Evolutionary conservation across 208 protist genomes (phyloP).

Genomic region (Leishmania mexicana): DNA sequence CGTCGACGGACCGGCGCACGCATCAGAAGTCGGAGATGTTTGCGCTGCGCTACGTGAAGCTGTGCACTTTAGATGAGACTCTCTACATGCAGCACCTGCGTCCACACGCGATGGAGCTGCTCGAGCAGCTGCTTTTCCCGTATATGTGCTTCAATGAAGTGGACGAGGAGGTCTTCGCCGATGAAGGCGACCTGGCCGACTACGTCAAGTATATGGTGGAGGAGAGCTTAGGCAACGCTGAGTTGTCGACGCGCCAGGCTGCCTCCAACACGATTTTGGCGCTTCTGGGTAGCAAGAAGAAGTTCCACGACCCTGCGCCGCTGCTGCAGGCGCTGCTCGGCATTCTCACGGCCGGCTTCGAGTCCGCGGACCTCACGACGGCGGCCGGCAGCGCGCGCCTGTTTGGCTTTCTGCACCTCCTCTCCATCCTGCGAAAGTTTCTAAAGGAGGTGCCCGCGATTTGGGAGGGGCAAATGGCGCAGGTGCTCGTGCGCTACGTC

Average conservation of each 20-base stretch:
- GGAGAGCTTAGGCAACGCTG: slow-evolving; percentile 67
- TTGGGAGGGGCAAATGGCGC: slow-evolving; percentile 78
- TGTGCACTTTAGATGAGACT: slow-evolving; percentile 66
- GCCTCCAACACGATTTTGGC: slow-evolving; percentile 83
- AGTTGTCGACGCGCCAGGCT: slow-evolving; percentile 71
- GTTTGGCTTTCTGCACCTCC: slow-evolving; percentile 85
- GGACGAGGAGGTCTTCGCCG: slow-evolving; percentile 80
- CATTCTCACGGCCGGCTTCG: slow-evolving; percentile 62
- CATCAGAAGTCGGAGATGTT: slow-evolving; percentile 81
- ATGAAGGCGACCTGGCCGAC: slow-evolving; percentile 70
- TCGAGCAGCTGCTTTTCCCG: slow-evolving; percentile 83
- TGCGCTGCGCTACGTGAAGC: slow-evolving; percentile 82
- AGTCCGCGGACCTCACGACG: slow-evolving; percentile 44
- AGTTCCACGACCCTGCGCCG: slow-evolving; percentile 60
- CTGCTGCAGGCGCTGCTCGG: slow-evolving; percentile 73
- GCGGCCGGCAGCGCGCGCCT: slow-evolving; percentile 53
- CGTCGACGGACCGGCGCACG: slow-evolving; percentile 37
- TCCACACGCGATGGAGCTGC: slow-evolving; percentile 61
- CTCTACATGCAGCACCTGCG: slow-evolving; percentile 70
- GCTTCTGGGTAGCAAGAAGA: slow-evolving; percentile 71
- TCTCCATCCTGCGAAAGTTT: slow-evolving; percentile 82
- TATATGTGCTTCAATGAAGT: slow-evolving; percentile 79
- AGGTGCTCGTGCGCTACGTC: slow-evolving; percentile 78
- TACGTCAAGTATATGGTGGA: slow-evolving; percentile 90
- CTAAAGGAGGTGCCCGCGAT: slow-evolving; percentile 67